Evolutionary conservation across 345 rosid species (phyloP).

Genomic region (Linum usitatissimum): DNA sequence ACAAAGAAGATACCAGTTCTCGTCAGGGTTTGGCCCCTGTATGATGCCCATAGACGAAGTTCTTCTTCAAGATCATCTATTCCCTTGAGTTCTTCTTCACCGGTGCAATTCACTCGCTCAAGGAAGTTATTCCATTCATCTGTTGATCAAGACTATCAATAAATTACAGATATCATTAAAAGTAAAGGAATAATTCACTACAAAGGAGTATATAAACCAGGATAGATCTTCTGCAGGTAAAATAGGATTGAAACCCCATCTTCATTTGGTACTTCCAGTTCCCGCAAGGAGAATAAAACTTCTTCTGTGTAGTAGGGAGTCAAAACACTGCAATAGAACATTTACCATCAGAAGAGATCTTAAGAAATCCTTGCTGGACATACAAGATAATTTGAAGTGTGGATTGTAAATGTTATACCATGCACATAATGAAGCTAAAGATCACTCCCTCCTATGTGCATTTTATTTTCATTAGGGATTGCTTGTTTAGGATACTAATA

Average conservation of each 20-base stretch:
- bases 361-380: not conserved
- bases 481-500: no score
- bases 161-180: not conserved
- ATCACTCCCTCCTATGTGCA: not conserved
- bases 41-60: conserved; percentile 96
- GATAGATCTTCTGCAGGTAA: conserved; percentile 92
- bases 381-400: not conserved
- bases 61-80: conserved; percentile 50
- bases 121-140: conserved; percentile 98
- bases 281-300: conserved; percentile 68
- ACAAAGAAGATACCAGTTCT: conserved; percentile 59
- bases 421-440: not conserved
- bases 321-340: conserved; percentile 52
- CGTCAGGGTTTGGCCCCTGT: conserved; percentile 95
- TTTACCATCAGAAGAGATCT: conserved; percentile 2
- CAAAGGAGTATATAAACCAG: conserved; percentile 40
- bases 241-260: conserved; percentile 95
- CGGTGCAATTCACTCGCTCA: conserved; percentile 44
- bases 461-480: no score
- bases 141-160: conserved; percentile 16
- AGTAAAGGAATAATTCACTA: not conserved
- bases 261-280: conserved; percentile 74
- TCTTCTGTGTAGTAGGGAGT: conserved; percentile 94
- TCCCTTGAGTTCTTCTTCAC: conserved; percentile 66
- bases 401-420: not conserved